phyloP scores from a whole-genome alignment of 495 filamentous ascomycete species.

The Letharia lupina region DNA sequence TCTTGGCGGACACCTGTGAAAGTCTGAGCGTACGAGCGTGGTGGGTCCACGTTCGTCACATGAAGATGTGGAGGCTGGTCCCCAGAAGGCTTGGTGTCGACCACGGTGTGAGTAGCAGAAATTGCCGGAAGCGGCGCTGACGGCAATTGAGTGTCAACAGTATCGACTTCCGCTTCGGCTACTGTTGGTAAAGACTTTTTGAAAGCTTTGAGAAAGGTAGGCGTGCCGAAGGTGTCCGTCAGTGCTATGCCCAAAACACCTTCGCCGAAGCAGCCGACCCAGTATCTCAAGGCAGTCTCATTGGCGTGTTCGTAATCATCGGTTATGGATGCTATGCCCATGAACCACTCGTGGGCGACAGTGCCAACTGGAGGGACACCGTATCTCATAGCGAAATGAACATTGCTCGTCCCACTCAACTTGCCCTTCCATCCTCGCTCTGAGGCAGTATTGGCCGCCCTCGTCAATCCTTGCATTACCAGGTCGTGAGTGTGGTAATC shows the following conservation, averaged over 20 bases:
- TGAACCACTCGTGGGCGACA: slow-evolving; percentile 98
- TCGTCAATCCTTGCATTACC: slow-evolving; percentile 72
- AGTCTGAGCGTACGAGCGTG: slow-evolving; percentile 67
- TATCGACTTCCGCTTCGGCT: slow-evolving; percentile 31
- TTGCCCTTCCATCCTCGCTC: slow-evolving; percentile 56
- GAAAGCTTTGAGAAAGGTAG: slow-evolving; percentile 80
- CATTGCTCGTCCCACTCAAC: slow-evolving; percentile 86
- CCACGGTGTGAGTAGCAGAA: slow-evolving; percentile 28
- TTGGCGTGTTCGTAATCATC: slow-evolving; percentile 77
- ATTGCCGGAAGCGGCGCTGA: slow-evolving; percentile 27
- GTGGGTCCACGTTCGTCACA: slow-evolving; percentile 1
- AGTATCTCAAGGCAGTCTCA: slow-evolving; percentile 71
- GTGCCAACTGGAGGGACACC: slow-evolving; percentile 76
- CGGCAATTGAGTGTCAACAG: slow-evolving; percentile 29
- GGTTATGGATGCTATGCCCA: slow-evolving; percentile 90
- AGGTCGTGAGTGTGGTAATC: slow-evolving; percentile 94
- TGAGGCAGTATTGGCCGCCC: slow-evolving; percentile 59
- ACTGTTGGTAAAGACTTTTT: slow-evolving; percentile 47
- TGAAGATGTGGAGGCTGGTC: not conserved
- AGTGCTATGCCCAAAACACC: slow-evolving; percentile 84
- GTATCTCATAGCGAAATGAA: slow-evolving; percentile 93
- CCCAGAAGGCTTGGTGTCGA: slow-evolving; percentile 26
- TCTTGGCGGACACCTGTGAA: slow-evolving; percentile 90
- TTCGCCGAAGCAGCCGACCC: slow-evolving; percentile 86
- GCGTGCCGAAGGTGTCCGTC: slow-evolving; percentile 97